Conservation (phyloP, 2,329 filamentous ascomycete species). For the Camptophora hylomeconis region DNA sequence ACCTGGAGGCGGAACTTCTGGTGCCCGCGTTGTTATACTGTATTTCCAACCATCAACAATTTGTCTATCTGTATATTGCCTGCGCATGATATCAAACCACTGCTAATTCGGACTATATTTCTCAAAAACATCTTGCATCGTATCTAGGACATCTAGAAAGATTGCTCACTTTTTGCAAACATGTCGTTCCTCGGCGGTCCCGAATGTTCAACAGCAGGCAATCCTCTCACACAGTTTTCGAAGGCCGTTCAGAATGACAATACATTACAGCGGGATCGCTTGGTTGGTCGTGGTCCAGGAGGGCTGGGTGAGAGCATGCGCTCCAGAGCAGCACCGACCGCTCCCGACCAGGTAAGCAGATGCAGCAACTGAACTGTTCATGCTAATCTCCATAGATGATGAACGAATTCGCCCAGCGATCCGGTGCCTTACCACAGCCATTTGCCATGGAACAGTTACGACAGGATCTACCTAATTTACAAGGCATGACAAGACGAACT, state of each 20-base stretch:
- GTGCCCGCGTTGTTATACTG: too few relatives aligned
- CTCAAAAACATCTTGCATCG: too few relatives aligned
- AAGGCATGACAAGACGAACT: conserved; percentile 35
- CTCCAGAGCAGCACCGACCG: conserved; percentile 52
- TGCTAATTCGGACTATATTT: too few relatives aligned
- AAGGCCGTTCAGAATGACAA: conserved; percentile 97
- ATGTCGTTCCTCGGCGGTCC: conserved; percentile 97
- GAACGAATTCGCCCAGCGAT: conserved; percentile 82
- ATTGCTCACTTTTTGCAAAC: conserved; percentile 20
- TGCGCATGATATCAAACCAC: too few relatives aligned
- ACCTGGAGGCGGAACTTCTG: too few relatives aligned
- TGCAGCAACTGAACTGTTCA: background rate
- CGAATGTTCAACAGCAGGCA: conserved; percentile 91
- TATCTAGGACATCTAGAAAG: conserved; percentile 5
- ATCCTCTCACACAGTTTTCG: conserved; percentile 92
- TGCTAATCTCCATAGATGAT: conserved; percentile 54
- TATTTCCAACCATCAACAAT: too few relatives aligned
- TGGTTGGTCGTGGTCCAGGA: conserved; percentile 61
- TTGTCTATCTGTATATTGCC: too few relatives aligned
- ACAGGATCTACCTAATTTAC: conserved; percentile 44
- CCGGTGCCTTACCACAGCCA: conserved; percentile 39
- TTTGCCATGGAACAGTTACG: conserved; percentile 57
- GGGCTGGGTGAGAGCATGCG: conserved; percentile 65
- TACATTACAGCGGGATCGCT: conserved; percentile 78
- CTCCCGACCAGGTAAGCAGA: conserved; percentile 54